Percentiles rank a stretch among this genome's conserved stretches.
phyloP scores from a whole-genome alignment of 306 rosid genomes.

The Vicia villosa region DNA sequence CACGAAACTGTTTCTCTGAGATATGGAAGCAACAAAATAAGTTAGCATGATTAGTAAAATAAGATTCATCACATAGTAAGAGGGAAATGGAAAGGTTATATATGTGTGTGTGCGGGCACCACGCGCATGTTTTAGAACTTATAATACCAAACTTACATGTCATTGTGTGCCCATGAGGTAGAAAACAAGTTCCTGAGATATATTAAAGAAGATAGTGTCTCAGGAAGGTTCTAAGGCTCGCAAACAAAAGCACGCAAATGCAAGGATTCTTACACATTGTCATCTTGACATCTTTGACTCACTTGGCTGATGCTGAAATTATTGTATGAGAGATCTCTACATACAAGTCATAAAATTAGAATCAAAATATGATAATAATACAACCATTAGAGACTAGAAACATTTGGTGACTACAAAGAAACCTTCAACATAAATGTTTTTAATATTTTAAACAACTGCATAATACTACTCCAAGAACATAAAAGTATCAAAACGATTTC shows the following conservation, averaged over 20 bases:
- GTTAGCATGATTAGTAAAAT: conserved; percentile 18
- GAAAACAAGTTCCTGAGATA: conserved; percentile 47
- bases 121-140: neutral
- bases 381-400: neutral
- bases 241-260: neutral
- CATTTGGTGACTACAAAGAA: conserved; percentile 4
- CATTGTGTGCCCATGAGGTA: conserved; percentile 18
- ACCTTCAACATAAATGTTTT: conserved; percentile 20
- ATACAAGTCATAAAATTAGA: conserved; percentile 33
- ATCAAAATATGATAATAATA: conserved; percentile 22
- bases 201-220: conserved; percentile 6
- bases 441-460: neutral
- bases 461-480: neutral
- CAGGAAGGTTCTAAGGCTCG: neutral
- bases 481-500: neutral
- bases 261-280: conserved; percentile 49
- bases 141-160: conserved; percentile 37
- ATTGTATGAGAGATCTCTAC: conserved; percentile 75
- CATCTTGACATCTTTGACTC: conserved; percentile 34
- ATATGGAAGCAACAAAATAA: conserved; percentile 22
- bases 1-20: conserved; percentile 53
- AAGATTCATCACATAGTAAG: neutral
- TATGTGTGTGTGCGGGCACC: neutral
- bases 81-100: neutral
- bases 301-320: conserved; percentile 39